Percentiles rank a stretch among this genome's conserved stretches.
Evolutionary conservation across 306 rosid genomes (phyloP).

Genomic region (Myrica gale): DNA sequence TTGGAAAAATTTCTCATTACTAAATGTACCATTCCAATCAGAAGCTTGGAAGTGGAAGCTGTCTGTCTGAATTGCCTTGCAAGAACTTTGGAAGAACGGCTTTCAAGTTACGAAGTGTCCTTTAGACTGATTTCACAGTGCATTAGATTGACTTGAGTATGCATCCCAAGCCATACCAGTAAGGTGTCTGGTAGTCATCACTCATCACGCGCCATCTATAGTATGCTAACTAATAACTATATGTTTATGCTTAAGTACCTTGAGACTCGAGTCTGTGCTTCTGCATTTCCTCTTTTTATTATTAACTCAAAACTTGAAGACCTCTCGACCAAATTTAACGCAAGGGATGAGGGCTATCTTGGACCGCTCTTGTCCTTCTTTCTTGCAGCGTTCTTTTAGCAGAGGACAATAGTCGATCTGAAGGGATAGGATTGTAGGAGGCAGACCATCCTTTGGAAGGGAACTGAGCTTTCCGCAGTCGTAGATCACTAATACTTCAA

Average conservation of each 20-base stretch:
- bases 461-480: neutral
- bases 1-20: neutral
- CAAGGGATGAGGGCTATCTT: slow-evolving; percentile 13
- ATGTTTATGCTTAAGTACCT: too few species aligned
- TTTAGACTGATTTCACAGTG: too few species aligned
- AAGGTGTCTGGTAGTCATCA: neutral
- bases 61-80: too few species aligned
- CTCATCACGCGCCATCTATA: neutral
- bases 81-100: too few species aligned
- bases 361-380: neutral
- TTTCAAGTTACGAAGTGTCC: too few species aligned
- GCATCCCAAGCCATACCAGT: too few species aligned
- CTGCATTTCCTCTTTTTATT: too few species aligned
- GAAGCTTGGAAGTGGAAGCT: neutral
- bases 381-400: slow-evolving; percentile 1
- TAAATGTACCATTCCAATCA: neutral
- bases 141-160: too few species aligned
- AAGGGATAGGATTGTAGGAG: neutral
- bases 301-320: too few species aligned
- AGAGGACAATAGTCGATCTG: rapidly evolving
- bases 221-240: too few species aligned
- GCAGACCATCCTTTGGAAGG: slow-evolving; percentile 2
- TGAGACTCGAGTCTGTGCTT: too few species aligned
- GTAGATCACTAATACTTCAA: neutral
- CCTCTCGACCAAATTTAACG: neutral